Evolutionary conservation across 1,284 basidiomycete species (phyloP).

Genomic region (Sutorius eximius): DNA sequence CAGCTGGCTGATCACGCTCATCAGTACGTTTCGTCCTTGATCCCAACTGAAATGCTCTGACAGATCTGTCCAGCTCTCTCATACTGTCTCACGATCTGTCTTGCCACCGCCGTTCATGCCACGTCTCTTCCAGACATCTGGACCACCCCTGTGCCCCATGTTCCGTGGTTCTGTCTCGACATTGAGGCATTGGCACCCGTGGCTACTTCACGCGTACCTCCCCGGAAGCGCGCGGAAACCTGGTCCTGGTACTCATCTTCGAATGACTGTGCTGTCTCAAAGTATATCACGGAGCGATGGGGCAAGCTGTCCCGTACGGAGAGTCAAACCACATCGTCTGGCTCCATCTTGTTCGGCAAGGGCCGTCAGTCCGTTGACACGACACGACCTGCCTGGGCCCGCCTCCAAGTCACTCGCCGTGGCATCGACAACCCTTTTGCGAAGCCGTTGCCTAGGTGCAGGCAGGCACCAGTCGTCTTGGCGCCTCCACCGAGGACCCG

Average conservation of each 20-base stretch:
- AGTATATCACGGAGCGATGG: slow-evolving; percentile 34
- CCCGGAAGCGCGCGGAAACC: slow-evolving; percentile 9
- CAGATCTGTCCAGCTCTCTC: slow-evolving; percentile 42
- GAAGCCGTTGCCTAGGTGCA: slow-evolving; percentile 9
- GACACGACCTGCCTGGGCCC: slow-evolving; percentile 47
- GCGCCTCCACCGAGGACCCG: slow-evolving; percentile 21
- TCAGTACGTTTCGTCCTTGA: slow-evolving; percentile 41
- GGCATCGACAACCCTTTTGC: slow-evolving; percentile 50
- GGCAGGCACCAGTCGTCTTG: slow-evolving; percentile 4
- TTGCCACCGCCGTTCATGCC: slow-evolving; percentile 46
- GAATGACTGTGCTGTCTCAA: slow-evolving; percentile 26
- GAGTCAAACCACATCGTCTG: slow-evolving; percentile 14
- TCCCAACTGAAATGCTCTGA: slow-evolving; percentile 2
- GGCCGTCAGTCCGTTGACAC: slow-evolving; percentile 26
- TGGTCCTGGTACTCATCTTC: slow-evolving; percentile 7
- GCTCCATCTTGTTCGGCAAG: slow-evolving; percentile 16
- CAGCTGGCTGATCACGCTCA: slow-evolving; percentile 54
- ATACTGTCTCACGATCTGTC: slow-evolving; percentile 55
- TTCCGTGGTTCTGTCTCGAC: slow-evolving; percentile 56
- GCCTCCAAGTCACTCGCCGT: slow-evolving; percentile 42
- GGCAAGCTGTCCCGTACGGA: slow-evolving; percentile 26
- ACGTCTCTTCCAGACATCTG: slow-evolving; percentile 47
- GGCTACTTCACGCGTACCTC: slow-evolving; percentile 2
- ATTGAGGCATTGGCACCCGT: slow-evolving; percentile 6
- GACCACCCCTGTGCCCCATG: slow-evolving; percentile 46